Evolutionary conservation across 1,284 basidiomycete genomes (phyloP).

Genomic region (Moniliella sp.): DNA sequence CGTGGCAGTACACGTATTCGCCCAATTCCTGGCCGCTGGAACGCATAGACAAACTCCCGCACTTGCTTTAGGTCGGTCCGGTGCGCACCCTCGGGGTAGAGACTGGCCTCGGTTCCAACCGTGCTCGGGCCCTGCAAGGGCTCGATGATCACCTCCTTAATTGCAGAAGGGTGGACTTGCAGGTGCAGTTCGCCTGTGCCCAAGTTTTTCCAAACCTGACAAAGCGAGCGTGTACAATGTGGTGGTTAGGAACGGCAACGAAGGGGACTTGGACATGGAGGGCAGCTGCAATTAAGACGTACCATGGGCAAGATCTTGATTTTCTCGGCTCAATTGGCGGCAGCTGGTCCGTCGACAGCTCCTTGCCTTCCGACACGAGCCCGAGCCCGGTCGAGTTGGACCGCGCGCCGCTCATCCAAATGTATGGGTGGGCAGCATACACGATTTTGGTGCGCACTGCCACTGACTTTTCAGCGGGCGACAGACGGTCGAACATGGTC

Average conservation of each 20-base stretch:
- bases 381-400: slow-evolving; percentile 55
- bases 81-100: slow-evolving; percentile 54
- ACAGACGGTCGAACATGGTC: slow-evolving; percentile 64
- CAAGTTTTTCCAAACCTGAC: slow-evolving; percentile 61
- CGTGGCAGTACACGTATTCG: slow-evolving; percentile 33
- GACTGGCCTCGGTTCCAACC: slow-evolving; percentile 38
- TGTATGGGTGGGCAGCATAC: slow-evolving; percentile 45
- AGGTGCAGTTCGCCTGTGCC: slow-evolving; percentile 52
- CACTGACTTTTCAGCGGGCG: slow-evolving; percentile 53
- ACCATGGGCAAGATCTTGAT: slow-evolving; percentile 51
- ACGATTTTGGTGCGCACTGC: slow-evolving; percentile 40
- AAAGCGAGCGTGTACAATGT: neutral
- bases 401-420: slow-evolving; percentile 53
- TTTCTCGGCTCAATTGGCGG: slow-evolving; percentile 53
- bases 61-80: slow-evolving; percentile 50
- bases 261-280: neutral
- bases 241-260: too few species aligned
- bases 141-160: slow-evolving; percentile 36
- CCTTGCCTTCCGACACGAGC: slow-evolving; percentile 52
- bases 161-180: slow-evolving; percentile 38
- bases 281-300: slow-evolving; percentile 20
- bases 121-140: slow-evolving; percentile 43
- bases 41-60: slow-evolving; percentile 50
- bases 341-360: slow-evolving; percentile 46
- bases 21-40: slow-evolving; percentile 59